Evolutionary conservation across 345 rosid genomes (phyloP), one percentile per base, ranked within the genome.

Genomic region (Eucalyptus cloeziana): DNA sequence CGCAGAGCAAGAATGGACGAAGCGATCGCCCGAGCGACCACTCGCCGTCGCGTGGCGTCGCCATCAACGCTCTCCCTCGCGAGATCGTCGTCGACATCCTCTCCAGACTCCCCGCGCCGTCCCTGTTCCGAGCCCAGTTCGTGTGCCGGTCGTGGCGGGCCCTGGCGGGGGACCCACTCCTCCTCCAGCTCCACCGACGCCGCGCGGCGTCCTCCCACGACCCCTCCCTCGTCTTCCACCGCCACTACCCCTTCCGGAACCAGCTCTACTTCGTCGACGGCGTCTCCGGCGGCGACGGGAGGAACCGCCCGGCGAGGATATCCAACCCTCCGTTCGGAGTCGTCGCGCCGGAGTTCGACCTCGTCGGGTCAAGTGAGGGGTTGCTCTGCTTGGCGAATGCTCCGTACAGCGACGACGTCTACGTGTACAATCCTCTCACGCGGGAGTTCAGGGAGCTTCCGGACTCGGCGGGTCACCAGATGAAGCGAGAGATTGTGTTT

Each of bases 181-280:
- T 93, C 37, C 91, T 87, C 87, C 64, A 56, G 58, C 87, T 89
- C 86, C 93, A 89, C 85, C 87, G 90, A 19, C 87, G 89, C 62
- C 86, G 89, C 44, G 88, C 49, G 47, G 86, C 88, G 45, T 86
- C 87, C 40, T 33, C 80, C 80, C 80, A 69, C 80, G 50, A 88
- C 30, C 94, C 94, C 49, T 95, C 94, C 76, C 96, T 96, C 64
- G 93, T 96, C 87, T 92, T 95, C 87, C 98, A 95, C 92, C 91
- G 93, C 27, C 96, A 93, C 86, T 88, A 40, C 37, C 97, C 97
- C 7, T 62, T 93, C 92, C 89, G 94, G 49, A 95, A 93, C 92
- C 88, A 92, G 44, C 95, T 96, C 33, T 93, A 89, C 89, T 93
- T 95, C 86, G 67, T 92, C 10, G 80, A 69, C 80, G 94, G 95